A percentile compares a stretch with the other conserved stretches of the same genome.
Evolutionary conservation across 2,329 filamentous ascomycete genomes (phyloP).

Genomic region (Tolypocladium amazonense): DNA sequence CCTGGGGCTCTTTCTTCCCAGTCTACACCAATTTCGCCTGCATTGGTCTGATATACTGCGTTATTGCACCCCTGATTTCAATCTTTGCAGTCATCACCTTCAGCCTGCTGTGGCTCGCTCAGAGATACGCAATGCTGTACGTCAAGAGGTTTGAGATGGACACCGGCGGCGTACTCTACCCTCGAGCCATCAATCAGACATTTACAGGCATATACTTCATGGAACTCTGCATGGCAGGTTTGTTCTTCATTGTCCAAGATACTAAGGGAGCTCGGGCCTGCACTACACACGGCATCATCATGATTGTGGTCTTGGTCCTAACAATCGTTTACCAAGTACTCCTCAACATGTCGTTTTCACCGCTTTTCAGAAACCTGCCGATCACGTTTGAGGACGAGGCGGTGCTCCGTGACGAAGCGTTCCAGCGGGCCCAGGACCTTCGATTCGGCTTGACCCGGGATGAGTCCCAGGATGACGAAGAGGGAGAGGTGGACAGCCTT

Average conservation of each 20-base stretch:
- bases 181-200: constrained; percentile 85
- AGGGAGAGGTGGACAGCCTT: constrained; percentile 27
- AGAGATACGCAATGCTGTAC: constrained; percentile 95
- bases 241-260: constrained; percentile 72
- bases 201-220: constrained; percentile 94
- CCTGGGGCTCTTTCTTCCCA: constrained; percentile 91
- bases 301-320: constrained; percentile 64
- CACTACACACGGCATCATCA: constrained; percentile 68
- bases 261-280: constrained; percentile 45
- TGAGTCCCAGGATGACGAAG: constrained; percentile 38
- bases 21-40: constrained; percentile 95
- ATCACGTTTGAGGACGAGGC: constrained; percentile 96
- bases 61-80: constrained; percentile 83
- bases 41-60: constrained; percentile 79
- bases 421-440: constrained; percentile 65
- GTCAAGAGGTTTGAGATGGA: constrained; percentile 83
- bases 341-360: constrained; percentile 73
- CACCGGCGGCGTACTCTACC: constrained; percentile 87
- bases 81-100: constrained; percentile 93
- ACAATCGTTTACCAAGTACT: constrained; percentile 72
- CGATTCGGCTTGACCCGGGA: constrained; percentile 53
- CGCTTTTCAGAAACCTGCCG: constrained; percentile 78
- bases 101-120: constrained; percentile 81
- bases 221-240: constrained; percentile 78
- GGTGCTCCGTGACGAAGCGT: constrained; percentile 79